Percentiles rank a stretch among this genome's conserved stretches.
These are phyloP conservation scores for Sistotremastrum niveocremeum DNA, from an alignment of 768 basidiomycete species.

Conservation along the genomic window DNA sequence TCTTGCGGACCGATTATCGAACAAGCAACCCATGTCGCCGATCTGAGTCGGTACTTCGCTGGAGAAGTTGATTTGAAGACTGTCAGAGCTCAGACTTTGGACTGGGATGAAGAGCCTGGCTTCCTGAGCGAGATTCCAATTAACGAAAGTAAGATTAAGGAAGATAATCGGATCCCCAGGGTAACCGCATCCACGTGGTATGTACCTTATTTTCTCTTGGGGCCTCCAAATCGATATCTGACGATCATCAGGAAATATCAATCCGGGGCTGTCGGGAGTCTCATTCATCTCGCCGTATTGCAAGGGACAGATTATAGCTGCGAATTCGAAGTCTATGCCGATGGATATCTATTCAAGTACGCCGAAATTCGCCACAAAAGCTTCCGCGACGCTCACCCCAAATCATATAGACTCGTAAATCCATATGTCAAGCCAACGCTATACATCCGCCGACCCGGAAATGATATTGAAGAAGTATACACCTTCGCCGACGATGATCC, in stretches of 20 bases:
- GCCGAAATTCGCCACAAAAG: not conserved
- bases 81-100: constrained; percentile 26
- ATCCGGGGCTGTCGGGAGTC: constrained; percentile 31
- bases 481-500: constrained; percentile 17
- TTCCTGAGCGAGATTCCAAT: constrained; percentile 28
- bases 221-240: too few relatives aligned
- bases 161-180: constrained; percentile 33
- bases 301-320: constrained; percentile 32
- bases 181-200: constrained; percentile 35
- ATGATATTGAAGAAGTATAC: constrained; percentile 9
- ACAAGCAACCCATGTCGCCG: constrained; percentile 33
- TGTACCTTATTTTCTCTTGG: too few relatives aligned
- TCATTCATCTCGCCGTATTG: constrained; percentile 32
- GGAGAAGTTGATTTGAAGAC: constrained; percentile 25
- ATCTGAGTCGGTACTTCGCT: constrained; percentile 35
- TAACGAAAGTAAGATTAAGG: constrained; percentile 28
- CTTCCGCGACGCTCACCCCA: not conserved
- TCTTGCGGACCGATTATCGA: constrained; percentile 21
- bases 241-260: constrained; percentile 23
- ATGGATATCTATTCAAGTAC: constrained; percentile 23
- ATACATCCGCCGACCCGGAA: constrained; percentile 22
- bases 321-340: constrained; percentile 30
- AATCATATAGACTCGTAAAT: constrained; percentile 14
- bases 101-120: constrained; percentile 30
- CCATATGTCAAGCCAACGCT: constrained; percentile 33